Evolutionary conservation across 2,329 filamentous ascomycete species (phyloP), one percentile per base, ranked within the genome.

Genomic region (Pseudogymnoascus sp.): DNA sequence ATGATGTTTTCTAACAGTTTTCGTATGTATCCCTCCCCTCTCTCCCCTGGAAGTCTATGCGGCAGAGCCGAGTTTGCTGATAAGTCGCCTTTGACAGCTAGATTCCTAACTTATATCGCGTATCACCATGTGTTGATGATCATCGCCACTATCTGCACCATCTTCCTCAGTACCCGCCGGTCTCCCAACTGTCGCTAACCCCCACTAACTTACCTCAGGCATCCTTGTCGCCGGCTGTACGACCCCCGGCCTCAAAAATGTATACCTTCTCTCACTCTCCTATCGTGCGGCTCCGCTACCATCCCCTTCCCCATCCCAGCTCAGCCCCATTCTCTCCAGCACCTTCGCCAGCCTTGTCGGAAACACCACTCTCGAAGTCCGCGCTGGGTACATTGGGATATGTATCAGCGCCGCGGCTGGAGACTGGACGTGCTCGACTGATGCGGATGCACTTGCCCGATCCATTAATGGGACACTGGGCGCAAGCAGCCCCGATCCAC

Each of bases 181-280:
- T 61, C 61, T 34, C 22, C 2, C 20, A 58, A 61, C 61, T 43
- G 47, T 32, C 18, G 6, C 25, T 12, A 6, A 7, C 57, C 25
- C 50, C 34, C 12, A 14, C 65, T 67, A 60, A 65, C 20, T 11
- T 14, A 65, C 20, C 18, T 25, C 70, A 97, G 92, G 94, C 69
- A 83, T 99, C 65, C 78, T 99, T 70, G 80, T 97, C 67, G 93
- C 94, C 70, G 94, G 94, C 70, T 99, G 94, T 18, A 32, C 50
- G 39, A 97, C 93, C 57, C 93, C 93, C 2, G 79, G 96, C 32
- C 60, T 99, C 69, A 94, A 94, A 30, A 86, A 87, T 72, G 97
- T 99, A 75, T 99, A 97, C 81, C 85, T 99, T 68, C 90, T 99
- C 66, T 96, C 92, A n/a, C 84, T 99, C 70, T 97, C 96, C 83